phyloP scores from a whole-genome alignment of 106 monocot species.

The Agapanthus africanus region DNA sequence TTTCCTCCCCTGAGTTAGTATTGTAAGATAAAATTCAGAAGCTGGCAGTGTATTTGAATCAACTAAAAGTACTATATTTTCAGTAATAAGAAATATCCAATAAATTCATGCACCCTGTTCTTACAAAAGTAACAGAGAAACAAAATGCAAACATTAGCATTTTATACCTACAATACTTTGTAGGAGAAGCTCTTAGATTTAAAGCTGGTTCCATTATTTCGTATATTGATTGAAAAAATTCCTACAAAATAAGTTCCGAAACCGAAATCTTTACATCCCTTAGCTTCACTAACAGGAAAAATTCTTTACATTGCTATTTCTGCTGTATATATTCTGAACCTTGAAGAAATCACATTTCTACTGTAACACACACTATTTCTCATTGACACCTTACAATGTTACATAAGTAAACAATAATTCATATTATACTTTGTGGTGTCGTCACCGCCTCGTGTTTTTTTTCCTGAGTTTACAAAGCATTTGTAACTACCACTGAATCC shows the following conservation, averaged over 20 bases:
- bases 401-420: neutral
- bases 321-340: neutral
- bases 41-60: neutral
- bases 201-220: no score
- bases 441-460: neutral
- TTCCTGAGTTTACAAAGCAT: neutral
- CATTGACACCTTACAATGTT: no score
- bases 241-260: no score
- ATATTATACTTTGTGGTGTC: neutral
- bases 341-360: no score
- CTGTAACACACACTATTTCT: no score
- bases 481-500: neutral
- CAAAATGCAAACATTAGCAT: no score
- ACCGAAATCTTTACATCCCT: neutral
- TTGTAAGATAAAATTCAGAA: neutral
- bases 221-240: no score
- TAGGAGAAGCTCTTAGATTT: no score
- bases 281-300: neutral
- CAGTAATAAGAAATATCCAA: neutral
- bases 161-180: no score
- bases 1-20: neutral
- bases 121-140: no score
- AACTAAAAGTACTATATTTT: neutral
- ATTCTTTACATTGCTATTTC: neutral
- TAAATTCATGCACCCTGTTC: no score